Evolutionary conservation across 768 basidiomycete genomes (phyloP).

Genomic region (Myochromella boudieri): DNA sequence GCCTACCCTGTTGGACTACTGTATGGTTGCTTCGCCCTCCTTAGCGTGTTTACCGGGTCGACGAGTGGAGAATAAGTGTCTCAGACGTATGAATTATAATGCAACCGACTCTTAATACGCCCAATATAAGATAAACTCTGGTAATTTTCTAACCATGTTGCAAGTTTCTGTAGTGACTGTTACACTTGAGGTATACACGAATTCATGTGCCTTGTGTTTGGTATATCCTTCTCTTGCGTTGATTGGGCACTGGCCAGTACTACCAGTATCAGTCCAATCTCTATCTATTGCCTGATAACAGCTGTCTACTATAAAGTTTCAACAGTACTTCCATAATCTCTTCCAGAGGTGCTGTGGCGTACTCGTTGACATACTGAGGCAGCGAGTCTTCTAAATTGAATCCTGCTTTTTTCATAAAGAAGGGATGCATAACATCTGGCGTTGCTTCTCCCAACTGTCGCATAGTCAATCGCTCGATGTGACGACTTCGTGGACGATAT

Average conservation of each 20-base stretch:
- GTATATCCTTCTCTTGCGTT: too few species aligned
- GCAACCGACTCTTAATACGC: background rate
- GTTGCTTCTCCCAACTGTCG: constrained; percentile 88
- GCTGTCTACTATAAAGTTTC: constrained; percentile 74
- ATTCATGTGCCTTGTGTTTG: too few species aligned
- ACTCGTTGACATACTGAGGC: constrained; percentile 88
- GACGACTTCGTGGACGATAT: constrained; percentile 58
- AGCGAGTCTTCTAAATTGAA: constrained; percentile 82
- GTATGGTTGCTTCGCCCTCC: constrained; percentile 91
- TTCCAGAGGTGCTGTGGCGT: constrained; percentile 79
- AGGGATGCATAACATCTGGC: constrained; percentile 84
- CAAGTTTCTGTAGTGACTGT: too few species aligned
- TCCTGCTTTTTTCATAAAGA: constrained; percentile 83
- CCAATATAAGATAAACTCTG: background rate
- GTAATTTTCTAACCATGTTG: background rate
- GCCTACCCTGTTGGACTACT: constrained; percentile 95
- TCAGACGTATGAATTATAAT: background rate
- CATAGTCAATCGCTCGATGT: constrained; percentile 80
- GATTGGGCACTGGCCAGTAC: too few species aligned
- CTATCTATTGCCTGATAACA: constrained; percentile 38
- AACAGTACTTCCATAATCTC: constrained; percentile 81
- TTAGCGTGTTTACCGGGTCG: constrained; percentile 82
- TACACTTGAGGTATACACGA: too few species aligned
- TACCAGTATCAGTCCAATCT: too few species aligned
- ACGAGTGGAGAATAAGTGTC: constrained; percentile 22